Conservation (phyloP, 768 basidiomycete genomes). For the Chalciporus chontae region DNA sequence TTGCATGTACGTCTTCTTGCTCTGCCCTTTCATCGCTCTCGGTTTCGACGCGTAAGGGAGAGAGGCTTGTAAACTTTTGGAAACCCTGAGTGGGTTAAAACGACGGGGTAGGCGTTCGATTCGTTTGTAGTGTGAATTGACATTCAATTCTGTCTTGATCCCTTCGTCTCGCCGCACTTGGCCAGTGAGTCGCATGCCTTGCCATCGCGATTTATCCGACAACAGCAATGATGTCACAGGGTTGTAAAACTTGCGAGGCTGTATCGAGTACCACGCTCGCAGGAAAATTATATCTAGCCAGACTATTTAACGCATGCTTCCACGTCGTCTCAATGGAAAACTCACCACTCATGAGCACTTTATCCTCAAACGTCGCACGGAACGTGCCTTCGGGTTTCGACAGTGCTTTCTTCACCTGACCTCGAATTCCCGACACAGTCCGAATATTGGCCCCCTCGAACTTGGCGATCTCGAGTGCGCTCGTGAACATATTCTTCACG, state of each 20-base stretch:
- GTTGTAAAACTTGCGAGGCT: constrained; percentile 95
- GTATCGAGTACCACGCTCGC: constrained; percentile 93
- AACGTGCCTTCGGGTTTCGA: constrained; percentile 95
- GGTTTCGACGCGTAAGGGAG: constrained; percentile 94
- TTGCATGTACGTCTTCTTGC: constrained; percentile 80
- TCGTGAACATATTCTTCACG: constrained; percentile 94
- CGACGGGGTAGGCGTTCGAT: constrained; percentile 76
- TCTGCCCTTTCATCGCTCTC: constrained; percentile 73
- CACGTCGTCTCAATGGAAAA: constrained; percentile 8
- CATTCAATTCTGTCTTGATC: constrained; percentile 72
- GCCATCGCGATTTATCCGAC: constrained; percentile 79
- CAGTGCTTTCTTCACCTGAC: constrained; percentile 94
- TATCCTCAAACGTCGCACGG: constrained; percentile 97
- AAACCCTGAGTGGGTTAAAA: constrained; percentile 88
- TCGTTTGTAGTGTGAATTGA: constrained; percentile 86
- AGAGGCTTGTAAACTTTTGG: constrained; percentile 85
- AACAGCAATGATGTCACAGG: constrained; percentile 90
- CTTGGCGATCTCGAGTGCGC: constrained; percentile 92
- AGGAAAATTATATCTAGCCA: constrained; percentile 86
- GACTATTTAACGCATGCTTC: background rate
- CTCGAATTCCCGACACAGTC: constrained; percentile 93
- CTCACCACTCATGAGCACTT: constrained; percentile 91
- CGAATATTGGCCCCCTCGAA: constrained; percentile 97
- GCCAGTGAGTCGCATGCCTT: constrained; percentile 94
- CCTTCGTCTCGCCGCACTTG: constrained; percentile 86